These are phyloP conservation scores for Asterophora parasitica DNA, from an alignment of 768 basidiomycete species.

Conservation along the genomic window DNA sequence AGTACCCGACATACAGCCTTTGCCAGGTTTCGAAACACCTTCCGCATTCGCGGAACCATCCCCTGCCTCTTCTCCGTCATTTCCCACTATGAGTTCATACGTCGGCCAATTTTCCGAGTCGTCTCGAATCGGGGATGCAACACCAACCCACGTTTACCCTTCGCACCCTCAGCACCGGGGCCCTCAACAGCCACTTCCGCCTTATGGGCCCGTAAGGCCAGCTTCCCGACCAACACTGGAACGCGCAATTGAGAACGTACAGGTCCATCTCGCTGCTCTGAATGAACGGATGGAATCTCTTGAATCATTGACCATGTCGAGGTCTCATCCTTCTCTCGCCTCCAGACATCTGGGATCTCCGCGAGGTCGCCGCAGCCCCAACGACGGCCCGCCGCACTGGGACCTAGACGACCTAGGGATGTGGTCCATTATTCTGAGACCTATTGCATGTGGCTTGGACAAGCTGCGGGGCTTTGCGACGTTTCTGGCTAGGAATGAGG, in stretches of 20 bases:
- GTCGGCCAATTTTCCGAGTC: slow-evolving; percentile 35
- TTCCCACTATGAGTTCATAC: slow-evolving; percentile 32
- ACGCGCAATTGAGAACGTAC: slow-evolving; percentile 72
- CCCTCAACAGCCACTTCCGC: slow-evolving; percentile 29
- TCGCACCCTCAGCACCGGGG: slow-evolving; percentile 31
- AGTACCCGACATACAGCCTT: slow-evolving; percentile 66
- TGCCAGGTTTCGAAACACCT: slow-evolving; percentile 63
- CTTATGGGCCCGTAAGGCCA: slow-evolving; percentile 36
- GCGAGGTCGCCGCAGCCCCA: slow-evolving; percentile 39
- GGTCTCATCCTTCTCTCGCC: slow-evolving; percentile 36
- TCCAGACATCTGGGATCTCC: slow-evolving; percentile 37
- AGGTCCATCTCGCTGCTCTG: slow-evolving; percentile 77
- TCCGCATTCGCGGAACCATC: slow-evolving; percentile 63
- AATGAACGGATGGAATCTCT: slow-evolving; percentile 76
- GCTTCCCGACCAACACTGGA: slow-evolving; percentile 57
- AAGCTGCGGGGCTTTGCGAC: slow-evolving; percentile 43
- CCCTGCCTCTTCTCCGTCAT: slow-evolving; percentile 34
- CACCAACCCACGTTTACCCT: slow-evolving; percentile 33
- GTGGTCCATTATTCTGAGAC: slow-evolving; percentile 72
- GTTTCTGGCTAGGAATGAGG: slow-evolving; percentile 58
- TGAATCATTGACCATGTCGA: slow-evolving; percentile 39
- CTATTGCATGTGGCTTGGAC: slow-evolving; percentile 48
- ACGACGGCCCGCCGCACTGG: slow-evolving; percentile 42
- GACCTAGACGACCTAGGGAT: slow-evolving; percentile 80
- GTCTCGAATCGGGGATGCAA: slow-evolving; percentile 30